Evolutionary conservation across 73 alveolate species (phyloP).

Genomic region (Paramecium sonneborni): DNA sequence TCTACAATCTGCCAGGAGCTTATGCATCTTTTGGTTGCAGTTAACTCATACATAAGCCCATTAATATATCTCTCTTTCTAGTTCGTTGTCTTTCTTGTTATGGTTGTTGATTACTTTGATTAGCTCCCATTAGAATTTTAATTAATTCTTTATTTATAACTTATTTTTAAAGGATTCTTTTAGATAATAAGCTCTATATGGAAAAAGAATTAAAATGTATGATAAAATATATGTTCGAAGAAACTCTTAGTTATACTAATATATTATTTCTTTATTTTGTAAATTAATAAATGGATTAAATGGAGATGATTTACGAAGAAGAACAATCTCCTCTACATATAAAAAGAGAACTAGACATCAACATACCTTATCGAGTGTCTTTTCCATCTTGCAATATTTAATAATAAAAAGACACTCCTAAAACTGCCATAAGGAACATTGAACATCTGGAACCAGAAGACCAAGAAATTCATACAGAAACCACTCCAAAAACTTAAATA

Average conservation of each 20-base stretch:
- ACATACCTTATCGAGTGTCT: not conserved
- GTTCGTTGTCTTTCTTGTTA: not conserved
- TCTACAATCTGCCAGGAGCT: not conserved
- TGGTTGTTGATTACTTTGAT: constrained; percentile 24
- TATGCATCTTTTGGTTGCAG: not conserved
- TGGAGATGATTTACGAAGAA: constrained; percentile 20
- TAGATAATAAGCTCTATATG: not conserved
- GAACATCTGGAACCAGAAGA: constrained; percentile 31
- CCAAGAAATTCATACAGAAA: constrained; percentile 14
- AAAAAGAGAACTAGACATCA: constrained; percentile 40
- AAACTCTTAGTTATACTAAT: not conserved
- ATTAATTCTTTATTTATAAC: not conserved
- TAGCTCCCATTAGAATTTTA: constrained; percentile 24
- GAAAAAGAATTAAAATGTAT: not conserved
- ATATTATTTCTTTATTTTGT: not conserved
- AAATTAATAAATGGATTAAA: constrained; percentile 20
- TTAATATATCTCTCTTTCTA: not conserved
- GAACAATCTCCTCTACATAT: constrained; percentile 47
- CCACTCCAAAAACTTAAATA: constrained; percentile 24
- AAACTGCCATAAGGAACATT: not conserved
- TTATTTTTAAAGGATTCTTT: not conserved
- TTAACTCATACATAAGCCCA: constrained; percentile 23
- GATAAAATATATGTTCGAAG: not conserved
- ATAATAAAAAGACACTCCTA: constrained; percentile 33
- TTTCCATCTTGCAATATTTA: not conserved